Base-by-base conservation (phyloP, 2,329 filamentous ascomycete genomes). In the Phialemonium atrogriseum region DNA sequence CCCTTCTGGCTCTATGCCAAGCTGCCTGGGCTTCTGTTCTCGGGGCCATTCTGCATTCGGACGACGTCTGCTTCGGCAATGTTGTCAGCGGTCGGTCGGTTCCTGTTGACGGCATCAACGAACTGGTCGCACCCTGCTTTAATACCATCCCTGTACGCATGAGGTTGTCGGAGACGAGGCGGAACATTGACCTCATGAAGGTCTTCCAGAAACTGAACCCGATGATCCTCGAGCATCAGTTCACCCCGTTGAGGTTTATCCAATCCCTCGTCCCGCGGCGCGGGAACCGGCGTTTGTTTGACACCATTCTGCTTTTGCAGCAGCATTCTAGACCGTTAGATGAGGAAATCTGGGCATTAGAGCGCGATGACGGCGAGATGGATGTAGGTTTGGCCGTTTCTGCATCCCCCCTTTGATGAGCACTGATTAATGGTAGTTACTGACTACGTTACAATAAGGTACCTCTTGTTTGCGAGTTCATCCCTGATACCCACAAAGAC, bases 111-210 rank as follows among this genome's bases (percentile, higher is more conserved):
- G 72, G 70, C 0, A 62, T 89, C 9, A 77, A 88, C 22, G 63
- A 68, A 4, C 69, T 94, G 5, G 73, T 93, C n/a, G 86, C 84
- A 0, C 88, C 88, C 0, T 94, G 86, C 51, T 94, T 95, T 64
- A 95, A 94, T 49, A 94, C 88, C 0, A 58, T 94, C 10, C 86
- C 88, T 0, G 50, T 87, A 2, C 72, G 85, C 16, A 58, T 76
- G 11, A 57, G 74, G 19, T 38, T 83, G 8, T 56, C 64, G 1
- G 49, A 50, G 3, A 51, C 51, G 2, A 59, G 53, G 1, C 68
- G 65, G 11, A 77, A 78, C 35, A 45, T 64, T 1, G 68, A 77
- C 5, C 50, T 87, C 9, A 57, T 81, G 16, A 71, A 69, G 35
- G 51, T 59, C 3, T 64, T 85, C 3, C 80, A 87, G 31, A 54